Base-by-base conservation (phyloP, 179 eudicot species). In the Beta corolliflora region DNA sequence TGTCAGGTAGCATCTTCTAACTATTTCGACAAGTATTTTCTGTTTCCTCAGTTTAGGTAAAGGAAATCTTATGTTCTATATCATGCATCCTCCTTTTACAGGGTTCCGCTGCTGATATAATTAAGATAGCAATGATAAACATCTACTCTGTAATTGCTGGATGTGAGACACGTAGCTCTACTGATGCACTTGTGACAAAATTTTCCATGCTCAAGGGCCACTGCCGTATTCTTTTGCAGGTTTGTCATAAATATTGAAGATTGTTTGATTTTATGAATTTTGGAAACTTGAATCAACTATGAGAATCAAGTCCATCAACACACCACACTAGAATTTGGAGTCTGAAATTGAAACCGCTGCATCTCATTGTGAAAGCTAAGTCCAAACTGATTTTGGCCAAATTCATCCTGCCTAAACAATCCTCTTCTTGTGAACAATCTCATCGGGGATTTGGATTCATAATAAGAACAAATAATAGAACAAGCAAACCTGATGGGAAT, bases 81-180 rank as follows among this genome's bases (percentile, higher is more conserved):
- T 52, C 7, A 1, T 19, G 71, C 9, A 60, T 53, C 65, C 63
- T 41, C 71, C 76, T 44, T 23, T 69, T 80, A 10, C 59, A 96
- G 99, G 99, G 99, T 58, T 94, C 99, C 75, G 98, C 99, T 76
- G 99, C 99, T 53, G 99, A 96, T 87, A 86, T 94, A 83, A 94
- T 96, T 54, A 96, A 96, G 90, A 89, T 92, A 78, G 99, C 99
- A 78, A 96, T 96, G 99, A 84, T 92, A 60, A 91, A 88, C 77
- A 82, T 96, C 67, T 86, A 92, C 83, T 91, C 93, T 67, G 85
- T 89, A 73, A 88, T 94, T 83, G 76, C 86, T 85, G 96, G 88
- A 81, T 71, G 29, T 36, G 88, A 76, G 72, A 78, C 75, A 52
- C 75, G 86, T 67, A 44, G 73, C 56, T 86, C 84, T 46, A 73